Base-by-base conservation (phyloP, 768 basidiomycete genomes). In the Phaeolepiota aurea region DNA sequence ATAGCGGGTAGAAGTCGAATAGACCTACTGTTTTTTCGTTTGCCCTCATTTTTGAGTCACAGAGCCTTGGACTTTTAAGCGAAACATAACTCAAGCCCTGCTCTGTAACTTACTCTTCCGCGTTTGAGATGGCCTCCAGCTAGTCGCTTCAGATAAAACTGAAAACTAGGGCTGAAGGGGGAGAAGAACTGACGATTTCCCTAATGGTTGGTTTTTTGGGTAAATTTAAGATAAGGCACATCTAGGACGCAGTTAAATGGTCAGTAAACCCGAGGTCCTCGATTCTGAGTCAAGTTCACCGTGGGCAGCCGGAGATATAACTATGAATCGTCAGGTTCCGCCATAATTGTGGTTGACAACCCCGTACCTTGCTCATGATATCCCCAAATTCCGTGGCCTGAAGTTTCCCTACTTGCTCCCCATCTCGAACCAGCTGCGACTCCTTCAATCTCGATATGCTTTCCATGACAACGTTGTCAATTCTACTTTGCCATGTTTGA, bases 311-410 rank as follows among this genome's bases (percentile, higher is more conserved):
- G 74, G 28, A 89, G 76, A 47, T 88, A 88, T 46, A 84, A 79
- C 87, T 89, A 47, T 44, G 30, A 3, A 33, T 33, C 12, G 21
- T 18, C 25, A 32, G 14, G 38, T 32, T 50, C n/a, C 47, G 45
- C 43, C 30, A 32, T 40, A 31, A 31, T 31, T 31, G 9, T 31
- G 28, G 28, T 31, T 31, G 9, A 10, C 10, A 31, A 31, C 14
- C 10, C 19, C 33, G 43, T 33, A 30, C 88, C 68, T 82, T 88
- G 74, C 80, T 86, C 86, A 89, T 90, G 40, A 87, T 79, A 44
- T 91, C 83, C 1, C 88, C 87, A 47, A 74, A 87, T 41, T 87
- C 79, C 1, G 87, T 89, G 4, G 78, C 77, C 14, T 53, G 54
- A 15, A 89, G 60, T 34, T 63, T 52, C 10, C 64, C 68, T 30